Evolutionary conservation across 176 grass and related monocot genomes (phyloP), one percentile per base, ranked within the genome.

Genomic region (Ampelocalamus luodianensis): DNA sequence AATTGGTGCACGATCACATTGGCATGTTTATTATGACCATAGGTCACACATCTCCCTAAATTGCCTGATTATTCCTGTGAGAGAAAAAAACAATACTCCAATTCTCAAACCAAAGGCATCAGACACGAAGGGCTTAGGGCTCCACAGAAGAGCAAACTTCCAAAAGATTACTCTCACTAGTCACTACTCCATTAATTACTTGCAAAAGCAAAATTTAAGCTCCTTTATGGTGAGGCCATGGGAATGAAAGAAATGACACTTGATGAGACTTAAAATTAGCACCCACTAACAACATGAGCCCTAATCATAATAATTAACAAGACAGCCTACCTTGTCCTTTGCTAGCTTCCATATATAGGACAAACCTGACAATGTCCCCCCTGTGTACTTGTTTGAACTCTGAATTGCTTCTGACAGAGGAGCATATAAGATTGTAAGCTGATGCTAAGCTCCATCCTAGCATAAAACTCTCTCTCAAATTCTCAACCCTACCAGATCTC

Each of bases 181-280:
- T 65, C 49, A 83, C 50, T 27, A 16, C 27, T 18, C 10, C 68
- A 40, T 63, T 46, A 65, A 40, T 63, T 46, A 65, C 72, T 68
- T 89, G 62, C 86, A 87, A 91, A 90, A 92, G 85, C 66, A 65
- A 54, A 66, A 26, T 85, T 83, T 74, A 73, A 85, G 86, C 86
- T 68, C 59, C 77, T 82, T 87, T 86, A 27, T 77, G 71, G 45
- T 13, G 71, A 77, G 17, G 68, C 83, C 48, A 80, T 64, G 71
- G 77, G 71, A 63, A 79, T 79, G 67, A 60, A 93, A 83, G 76
- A 82, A 51, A 43, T 45, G 65, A 26, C 72, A 85, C 48, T 61
- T 90, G 43, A 76, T 88, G 73, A 27, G 64, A 74, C 63, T 80
- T 74, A 24, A 56, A 32, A 61, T 71, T 67, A 39, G 37, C 34